Conservation (phyloP, 441 rosid species). For the Mallotus repandus region DNA sequence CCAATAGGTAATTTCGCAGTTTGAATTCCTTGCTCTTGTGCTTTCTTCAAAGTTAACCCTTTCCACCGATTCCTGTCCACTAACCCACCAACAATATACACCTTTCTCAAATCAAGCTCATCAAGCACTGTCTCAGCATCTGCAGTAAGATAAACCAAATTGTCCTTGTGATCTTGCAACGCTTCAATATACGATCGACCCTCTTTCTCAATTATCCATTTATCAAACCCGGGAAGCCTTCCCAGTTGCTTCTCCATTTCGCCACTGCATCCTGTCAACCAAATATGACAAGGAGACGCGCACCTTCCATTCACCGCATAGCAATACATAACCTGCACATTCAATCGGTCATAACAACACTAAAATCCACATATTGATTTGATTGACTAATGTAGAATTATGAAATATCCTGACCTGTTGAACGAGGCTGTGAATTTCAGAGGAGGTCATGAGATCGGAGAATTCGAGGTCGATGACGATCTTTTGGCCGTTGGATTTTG, state of each 20-base stretch:
- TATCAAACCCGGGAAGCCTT: conserved; percentile 79
- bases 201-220: conserved; percentile 87
- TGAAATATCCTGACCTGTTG: conserved; percentile 44
- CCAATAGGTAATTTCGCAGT: conserved; percentile 86
- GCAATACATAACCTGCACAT: conserved; percentile 79
- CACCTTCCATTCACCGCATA: conserved; percentile 81
- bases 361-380: too few species aligned
- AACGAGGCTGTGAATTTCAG: conserved; percentile 80
- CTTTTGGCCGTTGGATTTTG: conserved; percentile 61
- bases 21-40: conserved; percentile 80
- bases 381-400: too few species aligned
- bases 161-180: conserved; percentile 58
- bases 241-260: conserved; percentile 64
- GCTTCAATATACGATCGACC: conserved; percentile 63
- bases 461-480: conserved; percentile 83
- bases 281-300: conserved; percentile 57
- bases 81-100: conserved; percentile 79
- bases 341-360: too few species aligned
- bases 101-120: conserved; percentile 51
- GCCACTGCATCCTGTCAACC: conserved; percentile 81
- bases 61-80: conserved; percentile 91
- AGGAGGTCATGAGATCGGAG: conserved; percentile 64
- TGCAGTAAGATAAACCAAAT: conserved; percentile 82
- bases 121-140: conserved; percentile 74
- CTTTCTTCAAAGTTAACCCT: conserved; percentile 86